These are phyloP conservation scores for Wickerhamia fluorescens DNA, from an alignment of 805 yeast species.

Conservation along the genomic window DNA sequence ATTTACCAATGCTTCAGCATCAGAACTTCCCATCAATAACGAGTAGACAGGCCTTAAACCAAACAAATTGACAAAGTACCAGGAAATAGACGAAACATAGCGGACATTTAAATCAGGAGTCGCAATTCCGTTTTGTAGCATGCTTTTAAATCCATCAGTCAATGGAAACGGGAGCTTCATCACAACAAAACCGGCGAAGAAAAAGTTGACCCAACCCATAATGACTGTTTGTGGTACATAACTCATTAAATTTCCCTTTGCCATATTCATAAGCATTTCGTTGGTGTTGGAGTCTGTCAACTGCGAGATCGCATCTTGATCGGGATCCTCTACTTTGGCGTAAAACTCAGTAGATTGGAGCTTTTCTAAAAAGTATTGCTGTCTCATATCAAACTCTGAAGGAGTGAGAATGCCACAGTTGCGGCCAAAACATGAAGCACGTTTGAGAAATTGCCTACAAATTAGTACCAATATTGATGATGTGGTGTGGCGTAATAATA, in stretches of 20 bases:
- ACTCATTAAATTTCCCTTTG: conserved; percentile 75
- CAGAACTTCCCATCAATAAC: conserved; percentile 51
- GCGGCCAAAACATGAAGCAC: conserved; percentile 50
- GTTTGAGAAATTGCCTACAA: conserved; percentile 46
- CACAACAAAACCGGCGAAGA: conserved; percentile 85
- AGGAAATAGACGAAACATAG: conserved; percentile 89
- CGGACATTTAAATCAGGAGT: conserved; percentile 83
- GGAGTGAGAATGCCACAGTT: conserved; percentile 46
- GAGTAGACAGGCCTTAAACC: conserved; percentile 79
- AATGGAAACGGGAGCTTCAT: conserved; percentile 82
- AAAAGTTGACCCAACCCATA: conserved; percentile 94
- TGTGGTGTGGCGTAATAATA: background rate
- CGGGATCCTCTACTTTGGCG: conserved; percentile 39
- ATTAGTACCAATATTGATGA: too few relatives aligned
- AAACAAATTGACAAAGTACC: conserved; percentile 86
- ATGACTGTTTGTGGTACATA: conserved; percentile 87
- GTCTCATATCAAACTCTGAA: conserved; percentile 48
- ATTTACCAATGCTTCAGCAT: conserved; percentile 39
- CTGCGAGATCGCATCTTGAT: conserved; percentile 40
- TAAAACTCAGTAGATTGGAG: conserved; percentile 50
- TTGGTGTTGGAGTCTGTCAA: conserved; percentile 63
- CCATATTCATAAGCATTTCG: conserved; percentile 69
- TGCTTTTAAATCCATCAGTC: conserved; percentile 81
- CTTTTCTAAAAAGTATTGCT: conserved; percentile 37
- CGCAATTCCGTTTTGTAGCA: conserved; percentile 82